These are phyloP conservation scores for Fusarium sp. DNA, from an alignment of 2,329 filamentous ascomycete species.

Conservation along the genomic window DNA sequence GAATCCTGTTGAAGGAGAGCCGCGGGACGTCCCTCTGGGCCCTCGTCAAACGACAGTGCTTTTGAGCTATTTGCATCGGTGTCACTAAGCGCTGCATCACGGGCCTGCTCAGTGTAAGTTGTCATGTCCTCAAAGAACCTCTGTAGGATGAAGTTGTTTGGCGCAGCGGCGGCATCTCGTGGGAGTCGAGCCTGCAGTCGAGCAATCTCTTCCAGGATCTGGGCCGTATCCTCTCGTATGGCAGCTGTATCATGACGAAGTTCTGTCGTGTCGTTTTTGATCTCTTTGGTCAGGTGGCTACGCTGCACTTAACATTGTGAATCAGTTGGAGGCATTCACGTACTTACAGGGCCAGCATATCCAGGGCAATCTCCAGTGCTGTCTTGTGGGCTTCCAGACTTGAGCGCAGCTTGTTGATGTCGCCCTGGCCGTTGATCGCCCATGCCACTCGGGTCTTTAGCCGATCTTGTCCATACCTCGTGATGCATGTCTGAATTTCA, in stretches of 20 bases:
- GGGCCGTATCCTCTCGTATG: conserved; percentile 1
- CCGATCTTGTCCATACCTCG: neutral
- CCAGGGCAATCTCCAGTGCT: conserved; percentile 13
- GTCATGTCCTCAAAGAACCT: conserved; percentile 22
- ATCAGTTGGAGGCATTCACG: neutral
- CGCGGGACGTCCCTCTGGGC: neutral
- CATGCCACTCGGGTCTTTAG: conserved; percentile 8
- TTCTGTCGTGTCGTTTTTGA: neutral
- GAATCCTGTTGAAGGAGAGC: neutral
- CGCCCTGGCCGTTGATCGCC: conserved; percentile 8
- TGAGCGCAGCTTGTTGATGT: conserved; percentile 12
- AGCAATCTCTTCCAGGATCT: conserved; percentile 14
- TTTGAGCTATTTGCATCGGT: neutral
- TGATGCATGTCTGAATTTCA: conserved; percentile 8
- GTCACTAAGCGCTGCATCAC: neutral
- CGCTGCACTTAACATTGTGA: too few species aligned
- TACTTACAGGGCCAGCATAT: conserved; percentile 11
- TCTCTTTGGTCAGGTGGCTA: neutral
- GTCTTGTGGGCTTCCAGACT: conserved; percentile 24
- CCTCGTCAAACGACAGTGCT: neutral
- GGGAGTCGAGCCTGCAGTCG: conserved; percentile 7
- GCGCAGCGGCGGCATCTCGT: neutral
- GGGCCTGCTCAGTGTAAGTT: conserved; percentile 5
- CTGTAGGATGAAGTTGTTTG: conserved; percentile 11
- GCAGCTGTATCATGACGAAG: conserved; percentile 13